Evolutionary conservation across 1,139 yeast genomes (phyloP).

Genomic region (Pichiaceae sp.): DNA sequence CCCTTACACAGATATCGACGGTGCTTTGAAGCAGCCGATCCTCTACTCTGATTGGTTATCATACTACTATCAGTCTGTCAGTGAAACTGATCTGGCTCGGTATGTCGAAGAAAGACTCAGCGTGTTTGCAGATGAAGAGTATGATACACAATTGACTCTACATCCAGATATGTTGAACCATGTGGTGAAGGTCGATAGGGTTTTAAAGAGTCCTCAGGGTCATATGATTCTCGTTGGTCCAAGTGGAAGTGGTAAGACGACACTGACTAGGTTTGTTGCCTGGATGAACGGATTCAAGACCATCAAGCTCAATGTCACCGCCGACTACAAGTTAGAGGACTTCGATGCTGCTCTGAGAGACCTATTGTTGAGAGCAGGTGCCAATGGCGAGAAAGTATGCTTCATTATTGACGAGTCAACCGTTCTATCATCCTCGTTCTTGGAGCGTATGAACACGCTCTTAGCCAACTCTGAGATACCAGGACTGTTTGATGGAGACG

Average conservation of each 20-base stretch:
- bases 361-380: conserved; percentile 41
- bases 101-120: conserved; percentile 61
- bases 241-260: conserved; percentile 75
- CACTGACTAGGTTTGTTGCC: conserved; percentile 72
- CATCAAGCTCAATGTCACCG: conserved; percentile 49
- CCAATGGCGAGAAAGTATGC: conserved; percentile 57
- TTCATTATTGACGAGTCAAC: conserved; percentile 77
- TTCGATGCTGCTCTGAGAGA: conserved; percentile 60
- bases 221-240: conserved; percentile 87
- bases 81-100: conserved; percentile 35
- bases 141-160: conserved; percentile 52
- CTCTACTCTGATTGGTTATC: conserved; percentile 72
- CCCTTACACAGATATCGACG: conserved; percentile 34
- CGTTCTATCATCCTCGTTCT: conserved; percentile 65
- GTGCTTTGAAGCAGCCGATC: conserved; percentile 40
- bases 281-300: conserved; percentile 82
- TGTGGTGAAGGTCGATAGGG: conserved; percentile 72
- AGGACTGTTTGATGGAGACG: conserved; percentile 80
- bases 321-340: conserved; percentile 47
- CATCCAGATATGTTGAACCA: conserved; percentile 72
- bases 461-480: conserved; percentile 92
- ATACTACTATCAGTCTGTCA: conserved; percentile 51
- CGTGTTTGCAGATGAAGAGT: conserved; percentile 71
- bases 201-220: conserved; percentile 79
- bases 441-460: conserved; percentile 87